Evolutionary conservation across 1,139 yeast genomes (phyloP).

Genomic region (Candida albicans): DNA sequence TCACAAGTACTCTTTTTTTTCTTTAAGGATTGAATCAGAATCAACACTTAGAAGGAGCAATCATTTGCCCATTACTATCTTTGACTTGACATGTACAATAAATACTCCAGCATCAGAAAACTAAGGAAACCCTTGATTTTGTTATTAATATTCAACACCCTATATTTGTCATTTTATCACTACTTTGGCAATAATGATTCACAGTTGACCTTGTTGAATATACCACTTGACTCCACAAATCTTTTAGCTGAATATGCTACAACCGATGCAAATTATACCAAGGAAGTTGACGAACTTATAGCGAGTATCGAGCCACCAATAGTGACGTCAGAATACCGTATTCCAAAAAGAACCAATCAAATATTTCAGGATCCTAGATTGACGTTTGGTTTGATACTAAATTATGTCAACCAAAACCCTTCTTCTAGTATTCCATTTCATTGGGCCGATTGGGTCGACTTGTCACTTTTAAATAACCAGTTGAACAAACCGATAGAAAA

Average conservation of each 20-base stretch:
- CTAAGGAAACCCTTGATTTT: conserved; percentile 6
- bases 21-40: too few species aligned
- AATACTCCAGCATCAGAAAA: not conserved
- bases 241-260: conserved; percentile 9
- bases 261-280: conserved; percentile 10
- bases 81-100: not conserved
- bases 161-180: conserved; percentile 6
- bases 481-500: conserved; percentile 22
- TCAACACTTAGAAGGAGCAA: not conserved
- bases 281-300: conserved; percentile 7
- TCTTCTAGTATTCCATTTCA: conserved; percentile 30
- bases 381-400: conserved; percentile 9
- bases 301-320: conserved; percentile 5
- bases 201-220: not conserved
- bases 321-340: conserved; percentile 1
- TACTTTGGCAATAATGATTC: not conserved
- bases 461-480: conserved; percentile 37
- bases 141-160: conserved; percentile 7
- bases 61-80: not conserved
- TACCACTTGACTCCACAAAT: conserved; percentile 5
- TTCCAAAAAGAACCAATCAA: not conserved
- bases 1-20: too few species aligned
- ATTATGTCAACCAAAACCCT: not conserved
- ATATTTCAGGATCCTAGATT: conserved; percentile 11
- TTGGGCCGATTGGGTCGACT: conserved; percentile 28